Percentiles rank a stretch among this genome's conserved stretches.
phyloP scores from a whole-genome alignment of 352 stramenopile species.

The Elongisporangium prolatum region DNA sequence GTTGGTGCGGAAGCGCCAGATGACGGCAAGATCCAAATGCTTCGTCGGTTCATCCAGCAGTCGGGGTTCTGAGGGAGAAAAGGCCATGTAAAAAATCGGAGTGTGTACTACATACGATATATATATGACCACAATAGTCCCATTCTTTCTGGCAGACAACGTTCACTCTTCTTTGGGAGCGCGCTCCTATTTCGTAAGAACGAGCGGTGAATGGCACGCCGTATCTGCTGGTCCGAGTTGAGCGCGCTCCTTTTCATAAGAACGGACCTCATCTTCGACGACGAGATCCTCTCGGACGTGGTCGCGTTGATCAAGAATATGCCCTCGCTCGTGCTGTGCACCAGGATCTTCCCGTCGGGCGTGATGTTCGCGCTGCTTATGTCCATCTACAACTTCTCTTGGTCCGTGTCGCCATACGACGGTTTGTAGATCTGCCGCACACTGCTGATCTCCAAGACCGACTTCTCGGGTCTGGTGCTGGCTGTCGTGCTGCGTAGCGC shows the following conservation, averaged over 20 bases:
- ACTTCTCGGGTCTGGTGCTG: constrained; percentile 54
- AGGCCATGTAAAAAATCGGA: no score
- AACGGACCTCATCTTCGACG: constrained; percentile 78
- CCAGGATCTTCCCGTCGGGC: constrained; percentile 92
- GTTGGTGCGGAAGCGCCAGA: constrained; percentile 94
- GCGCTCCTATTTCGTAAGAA: no score
- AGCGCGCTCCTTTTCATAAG: no score
- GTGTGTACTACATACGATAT: no score
- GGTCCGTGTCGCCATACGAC: constrained; percentile 69
- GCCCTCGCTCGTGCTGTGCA: constrained; percentile 94
- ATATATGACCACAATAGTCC: no score
- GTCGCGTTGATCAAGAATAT: constrained; percentile 84
- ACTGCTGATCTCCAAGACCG: constrained; percentile 67
- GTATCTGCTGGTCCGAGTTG: no score
- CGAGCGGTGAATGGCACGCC: no score
- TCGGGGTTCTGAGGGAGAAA: no score
- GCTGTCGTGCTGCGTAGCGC: constrained; percentile 55
- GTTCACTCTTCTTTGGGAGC: no score
- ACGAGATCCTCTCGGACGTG: constrained; percentile 79
- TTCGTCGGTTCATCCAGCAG: constrained; percentile 95
- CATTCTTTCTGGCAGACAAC: no score
- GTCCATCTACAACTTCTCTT: constrained; percentile 85
- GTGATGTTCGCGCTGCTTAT: constrained; percentile 94
- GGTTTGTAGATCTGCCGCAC: constrained; percentile 73
- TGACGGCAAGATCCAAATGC: constrained; percentile 88